Evolutionary conservation across 768 basidiomycete species (phyloP).

Genomic region (Termitomyces heimii): DNA sequence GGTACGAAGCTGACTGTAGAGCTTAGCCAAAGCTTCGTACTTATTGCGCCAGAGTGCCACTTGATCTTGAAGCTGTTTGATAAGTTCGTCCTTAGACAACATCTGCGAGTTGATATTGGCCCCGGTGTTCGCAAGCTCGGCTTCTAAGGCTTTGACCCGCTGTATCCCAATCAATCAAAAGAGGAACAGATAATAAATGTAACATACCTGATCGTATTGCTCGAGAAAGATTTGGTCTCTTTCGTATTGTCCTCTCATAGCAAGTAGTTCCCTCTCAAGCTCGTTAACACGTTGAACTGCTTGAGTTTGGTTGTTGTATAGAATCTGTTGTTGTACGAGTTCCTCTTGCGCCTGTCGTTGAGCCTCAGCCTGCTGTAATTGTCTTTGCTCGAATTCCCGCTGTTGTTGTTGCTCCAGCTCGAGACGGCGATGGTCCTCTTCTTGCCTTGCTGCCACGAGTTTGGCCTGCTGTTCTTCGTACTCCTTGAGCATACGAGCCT

Average conservation of each 20-base stretch:
- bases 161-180: slow-evolving; percentile 23
- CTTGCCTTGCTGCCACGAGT: slow-evolving; percentile 72
- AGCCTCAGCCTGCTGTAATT: slow-evolving; percentile 80
- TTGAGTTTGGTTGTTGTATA: slow-evolving; percentile 75
- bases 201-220: slow-evolving; percentile 88
- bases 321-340: slow-evolving; percentile 77
- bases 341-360: slow-evolving; percentile 89
- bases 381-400: slow-evolving; percentile 85
- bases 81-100: slow-evolving; percentile 89
- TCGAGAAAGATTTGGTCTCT: slow-evolving; percentile 96
- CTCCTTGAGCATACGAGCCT: slow-evolving; percentile 90
- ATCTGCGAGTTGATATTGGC: slow-evolving; percentile 82
- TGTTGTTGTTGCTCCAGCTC: slow-evolving; percentile 78
- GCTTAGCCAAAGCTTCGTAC: slow-evolving; percentile 96
- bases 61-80: slow-evolving; percentile 94
- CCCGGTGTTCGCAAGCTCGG: slow-evolving; percentile 72
- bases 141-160: slow-evolving; percentile 95
- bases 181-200: not conserved
- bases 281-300: slow-evolving; percentile 67
- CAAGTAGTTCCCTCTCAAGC: slow-evolving; percentile 84
- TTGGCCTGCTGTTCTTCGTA: slow-evolving; percentile 95
- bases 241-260: slow-evolving; percentile 95
- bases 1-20: slow-evolving; percentile 95
- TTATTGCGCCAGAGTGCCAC: slow-evolving; percentile 97
- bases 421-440: slow-evolving; percentile 74